Evolutionary conservation across 1,139 yeast genomes (phyloP).

Genomic region (Geotrichum cucujoidarum): DNA sequence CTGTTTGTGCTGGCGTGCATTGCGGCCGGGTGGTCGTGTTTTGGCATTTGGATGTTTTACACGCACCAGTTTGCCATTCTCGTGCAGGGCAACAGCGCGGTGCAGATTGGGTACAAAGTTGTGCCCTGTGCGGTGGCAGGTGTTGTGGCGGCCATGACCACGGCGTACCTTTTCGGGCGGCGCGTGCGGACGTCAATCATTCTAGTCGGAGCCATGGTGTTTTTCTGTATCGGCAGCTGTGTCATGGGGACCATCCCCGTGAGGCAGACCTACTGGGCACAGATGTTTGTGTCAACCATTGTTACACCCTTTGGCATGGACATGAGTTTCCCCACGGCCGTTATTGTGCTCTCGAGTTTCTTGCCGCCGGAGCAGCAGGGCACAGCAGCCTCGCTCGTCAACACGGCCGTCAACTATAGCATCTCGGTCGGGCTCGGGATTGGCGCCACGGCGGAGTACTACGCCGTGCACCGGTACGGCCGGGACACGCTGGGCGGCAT

Average conservation of each 20-base stretch:
- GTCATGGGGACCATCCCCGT: constrained; percentile 46
- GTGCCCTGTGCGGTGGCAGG: constrained; percentile 45
- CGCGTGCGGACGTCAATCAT: constrained; percentile 41
- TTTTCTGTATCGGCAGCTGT: constrained; percentile 42
- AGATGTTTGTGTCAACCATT: constrained; percentile 45
- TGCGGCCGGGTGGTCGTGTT: constrained; percentile 57
- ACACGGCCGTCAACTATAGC: constrained; percentile 58
- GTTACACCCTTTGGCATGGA: constrained; percentile 61
- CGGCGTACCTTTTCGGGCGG: constrained; percentile 41
- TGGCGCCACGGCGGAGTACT: constrained; percentile 56
- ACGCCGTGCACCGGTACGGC: constrained; percentile 36
- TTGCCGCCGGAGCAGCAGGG: constrained; percentile 57
- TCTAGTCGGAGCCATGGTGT: constrained; percentile 45
- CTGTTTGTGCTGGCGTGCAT: constrained; percentile 47
- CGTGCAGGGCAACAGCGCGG: constrained; percentile 37
- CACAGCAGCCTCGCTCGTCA: constrained; percentile 58
- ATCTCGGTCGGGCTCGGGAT: constrained; percentile 60
- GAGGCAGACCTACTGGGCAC: constrained; percentile 51
- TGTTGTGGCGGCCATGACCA: constrained; percentile 43
- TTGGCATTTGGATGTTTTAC: constrained; percentile 55
- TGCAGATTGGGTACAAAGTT: constrained; percentile 41
- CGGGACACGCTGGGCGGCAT: constrained; percentile 39
- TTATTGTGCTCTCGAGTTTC: constrained; percentile 47
- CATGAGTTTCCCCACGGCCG: constrained; percentile 60
- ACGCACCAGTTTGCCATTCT: constrained; percentile 38